Evolutionary conservation across 345 rosid species (phyloP), one percentile per base, ranked within the genome.

Genomic region (Barbarea vulgaris): DNA sequence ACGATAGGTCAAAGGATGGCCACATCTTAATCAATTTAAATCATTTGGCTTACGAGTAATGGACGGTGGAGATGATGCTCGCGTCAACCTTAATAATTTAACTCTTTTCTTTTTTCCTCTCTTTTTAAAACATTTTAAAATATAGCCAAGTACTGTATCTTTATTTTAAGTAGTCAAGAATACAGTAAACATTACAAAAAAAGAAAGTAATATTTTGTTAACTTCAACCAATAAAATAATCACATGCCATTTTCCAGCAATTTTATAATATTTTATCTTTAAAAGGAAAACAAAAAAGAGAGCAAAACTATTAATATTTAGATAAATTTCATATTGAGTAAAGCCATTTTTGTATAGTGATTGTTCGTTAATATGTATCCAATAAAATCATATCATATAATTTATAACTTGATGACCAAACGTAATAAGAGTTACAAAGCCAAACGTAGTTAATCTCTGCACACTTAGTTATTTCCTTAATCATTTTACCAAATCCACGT

Each of bases 41-140:
- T 48, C 57, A 47, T 69, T 63, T 46, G 42, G 71, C 57, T 62
- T 54, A 58, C 27, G 76, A 70, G 36, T 69, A 56, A 70, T 77
- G 76, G 76, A 77, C 71, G 80, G 80, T 70, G 80, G 66, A 33
- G 70, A 77, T 64, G 80, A 46, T 53, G 65, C 13, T 42, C 51
- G 64, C 30, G 31, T 62, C 70, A 61, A 52, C 55, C 50, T 62
- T 48, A 60, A 36, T 56, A 64, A 4, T 15, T 33, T 55, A 52
- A 55, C 24, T 24, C 12, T 10, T 27, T 53, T 9, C 7, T 27
- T 41, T 0, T 3, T 0, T 22, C n/a, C n/a, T n/a, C 13, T 39
- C 5, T 3, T 48, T 47, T 17, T 4, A n/a, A 17, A 30, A n/a
- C 72, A 67, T 34, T 36, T 67, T 50, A 15, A 44, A 46, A 17